These are phyloP conservation scores for Eurotiales sp. DNA, from an alignment of 2,329 filamentous ascomycete species.

Conservation along the genomic window DNA sequence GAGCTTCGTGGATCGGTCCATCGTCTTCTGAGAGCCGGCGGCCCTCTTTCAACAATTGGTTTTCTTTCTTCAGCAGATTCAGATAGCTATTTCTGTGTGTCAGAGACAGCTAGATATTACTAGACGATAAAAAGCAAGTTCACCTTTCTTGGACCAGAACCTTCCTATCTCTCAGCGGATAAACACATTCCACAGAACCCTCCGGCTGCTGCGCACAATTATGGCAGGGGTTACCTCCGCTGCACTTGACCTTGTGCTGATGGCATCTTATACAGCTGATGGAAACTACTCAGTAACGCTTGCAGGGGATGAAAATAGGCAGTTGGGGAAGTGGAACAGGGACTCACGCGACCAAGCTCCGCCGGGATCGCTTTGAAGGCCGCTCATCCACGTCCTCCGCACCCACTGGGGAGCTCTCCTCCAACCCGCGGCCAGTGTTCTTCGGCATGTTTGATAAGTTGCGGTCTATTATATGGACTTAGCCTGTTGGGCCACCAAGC, in stretches of 20 bases:
- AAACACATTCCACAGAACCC: constrained; percentile 14
- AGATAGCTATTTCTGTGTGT: constrained; percentile 6
- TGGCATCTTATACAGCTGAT: constrained; percentile 15
- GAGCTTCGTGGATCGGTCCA: constrained; percentile 3
- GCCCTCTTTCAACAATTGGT: constrained; percentile 4
- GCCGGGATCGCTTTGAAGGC: constrained; percentile 12
- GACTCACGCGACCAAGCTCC: constrained; percentile 16
- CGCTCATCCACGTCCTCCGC: constrained; percentile 9
- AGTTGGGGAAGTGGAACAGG: neutral
- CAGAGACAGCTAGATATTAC: neutral
- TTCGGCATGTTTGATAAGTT: constrained; percentile 2
- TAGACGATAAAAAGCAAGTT: neutral
- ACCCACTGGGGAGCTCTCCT: constrained; percentile 1
- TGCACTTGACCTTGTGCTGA: constrained; percentile 15
- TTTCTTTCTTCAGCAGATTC: constrained; percentile 13
- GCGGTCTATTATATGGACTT: neutral
- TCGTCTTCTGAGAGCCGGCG: constrained; percentile 4
- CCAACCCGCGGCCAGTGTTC: neutral
- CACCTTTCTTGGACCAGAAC: constrained; percentile 15
- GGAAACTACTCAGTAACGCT: neutral
- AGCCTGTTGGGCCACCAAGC: neutral
- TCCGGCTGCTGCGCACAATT: constrained; percentile 13
- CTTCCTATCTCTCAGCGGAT: constrained; percentile 16
- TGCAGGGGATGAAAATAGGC: neutral
- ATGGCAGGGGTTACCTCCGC: constrained; percentile 14